Percentiles rank a stretch among this genome's conserved stretches.
Evolutionary conservation across 2,329 filamentous ascomycete genomes (phyloP).

Genomic region (Sporothrix curviconia): DNA sequence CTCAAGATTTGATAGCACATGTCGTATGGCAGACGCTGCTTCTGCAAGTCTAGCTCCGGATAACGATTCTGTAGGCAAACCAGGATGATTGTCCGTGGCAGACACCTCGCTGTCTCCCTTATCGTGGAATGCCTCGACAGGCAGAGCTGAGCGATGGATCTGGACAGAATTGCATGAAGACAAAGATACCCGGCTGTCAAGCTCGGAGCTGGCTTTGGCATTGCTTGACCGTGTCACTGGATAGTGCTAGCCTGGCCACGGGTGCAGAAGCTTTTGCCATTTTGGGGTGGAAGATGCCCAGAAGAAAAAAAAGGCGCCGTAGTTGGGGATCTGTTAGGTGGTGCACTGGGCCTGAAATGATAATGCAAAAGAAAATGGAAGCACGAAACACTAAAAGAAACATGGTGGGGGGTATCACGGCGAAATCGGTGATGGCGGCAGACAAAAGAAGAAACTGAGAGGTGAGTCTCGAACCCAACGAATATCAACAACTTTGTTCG

Average conservation of each 20-base stretch:
- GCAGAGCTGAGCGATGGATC: background rate
- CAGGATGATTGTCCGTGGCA: background rate
- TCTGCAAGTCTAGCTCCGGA: background rate
- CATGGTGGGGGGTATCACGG: no score
- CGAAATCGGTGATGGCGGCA: no score
- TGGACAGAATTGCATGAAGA: conserved; percentile 9
- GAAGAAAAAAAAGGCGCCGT: no score
- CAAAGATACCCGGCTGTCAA: background rate
- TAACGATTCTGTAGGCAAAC: background rate
- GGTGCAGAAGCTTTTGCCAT: no score
- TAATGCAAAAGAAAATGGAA: background rate
- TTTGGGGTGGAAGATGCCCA: no score
- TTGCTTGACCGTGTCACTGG: no score
- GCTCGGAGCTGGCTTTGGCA: no score
- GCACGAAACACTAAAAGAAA: background rate
- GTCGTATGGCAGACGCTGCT: background rate
- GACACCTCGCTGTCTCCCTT: background rate
- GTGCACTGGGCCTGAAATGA: background rate
- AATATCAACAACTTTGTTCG: background rate
- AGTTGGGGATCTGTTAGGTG: no score
- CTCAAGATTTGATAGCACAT: background rate
- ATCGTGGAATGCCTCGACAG: no score
- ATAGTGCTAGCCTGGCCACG: no score
- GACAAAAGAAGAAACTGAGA: no score
- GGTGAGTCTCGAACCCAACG: no score